A percentile compares a stretch with the other conserved stretches of the same genome.
phyloP scores from a whole-genome alignment of 2,329 filamentous ascomycete species.

The Colletotrichum kahawae region DNA sequence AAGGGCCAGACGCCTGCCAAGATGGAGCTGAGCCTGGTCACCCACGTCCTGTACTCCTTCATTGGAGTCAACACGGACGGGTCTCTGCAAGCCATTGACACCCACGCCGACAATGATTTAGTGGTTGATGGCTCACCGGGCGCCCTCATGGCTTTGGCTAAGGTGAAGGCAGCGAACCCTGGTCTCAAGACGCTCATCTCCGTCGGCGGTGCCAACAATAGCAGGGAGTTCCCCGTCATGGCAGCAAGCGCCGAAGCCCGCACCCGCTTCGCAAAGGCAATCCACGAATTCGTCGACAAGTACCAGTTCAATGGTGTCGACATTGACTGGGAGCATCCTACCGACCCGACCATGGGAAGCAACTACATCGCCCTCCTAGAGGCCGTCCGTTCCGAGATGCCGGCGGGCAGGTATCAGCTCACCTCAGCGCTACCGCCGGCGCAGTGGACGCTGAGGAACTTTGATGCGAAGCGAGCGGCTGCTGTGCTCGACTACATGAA shows the following conservation, averaged over 20 bases:
- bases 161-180: slow-evolving; percentile 61
- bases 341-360: slow-evolving; percentile 59
- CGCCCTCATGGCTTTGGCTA: slow-evolving; percentile 64
- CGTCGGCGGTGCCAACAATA: slow-evolving; percentile 68
- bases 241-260: slow-evolving; percentile 53
- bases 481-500: slow-evolving; percentile 66
- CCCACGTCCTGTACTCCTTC: slow-evolving; percentile 71
- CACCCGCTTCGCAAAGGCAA: slow-evolving; percentile 59
- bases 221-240: slow-evolving; percentile 64
- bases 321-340: slow-evolving; percentile 42
- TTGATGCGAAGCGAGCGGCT: slow-evolving; percentile 58
- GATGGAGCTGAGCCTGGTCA: slow-evolving; percentile 60
- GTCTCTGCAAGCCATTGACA: slow-evolving; percentile 52
- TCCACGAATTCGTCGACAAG: slow-evolving; percentile 58
- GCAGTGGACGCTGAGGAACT: slow-evolving; percentile 65
- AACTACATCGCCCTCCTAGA: slow-evolving; percentile 63
- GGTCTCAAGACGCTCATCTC: slow-evolving; percentile 66
- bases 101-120: slow-evolving; percentile 67
- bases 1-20: slow-evolving; percentile 63
- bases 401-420: slow-evolving; percentile 60
- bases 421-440: slow-evolving; percentile 68
- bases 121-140: slow-evolving; percentile 62
- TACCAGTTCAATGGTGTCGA: slow-evolving; percentile 69
- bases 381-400: slow-evolving; percentile 58
- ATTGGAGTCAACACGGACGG: slow-evolving; percentile 34